phyloP scores from a whole-genome alignment of 176 grass and related monocot genomes.

The Triticum dicoccoides region DNA sequence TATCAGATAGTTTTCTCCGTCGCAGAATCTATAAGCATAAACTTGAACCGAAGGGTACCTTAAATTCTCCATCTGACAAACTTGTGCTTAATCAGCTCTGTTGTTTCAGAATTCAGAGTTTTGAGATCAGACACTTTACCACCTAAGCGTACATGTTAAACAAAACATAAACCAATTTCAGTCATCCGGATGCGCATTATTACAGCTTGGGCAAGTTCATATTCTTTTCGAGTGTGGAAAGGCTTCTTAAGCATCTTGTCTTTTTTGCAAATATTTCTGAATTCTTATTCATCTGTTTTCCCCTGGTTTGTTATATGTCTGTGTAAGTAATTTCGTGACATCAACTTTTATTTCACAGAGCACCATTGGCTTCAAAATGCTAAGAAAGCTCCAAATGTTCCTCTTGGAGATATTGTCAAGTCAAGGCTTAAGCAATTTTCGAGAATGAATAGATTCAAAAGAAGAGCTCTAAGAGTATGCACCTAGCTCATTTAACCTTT shows the following conservation, averaged over 20 bases:
- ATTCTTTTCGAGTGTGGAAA: background rate
- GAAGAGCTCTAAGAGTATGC: conserved; percentile 90
- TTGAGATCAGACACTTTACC: background rate
- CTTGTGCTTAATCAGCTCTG: background rate
- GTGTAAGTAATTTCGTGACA: background rate
- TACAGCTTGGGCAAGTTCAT: background rate
- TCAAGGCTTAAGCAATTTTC: conserved; percentile 99
- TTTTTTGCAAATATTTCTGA: background rate
- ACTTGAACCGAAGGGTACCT: background rate
- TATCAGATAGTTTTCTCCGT: background rate
- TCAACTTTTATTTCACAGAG: conserved; percentile 39
- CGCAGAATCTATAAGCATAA: background rate
- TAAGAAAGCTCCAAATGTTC: conserved; percentile 98
- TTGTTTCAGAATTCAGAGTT: conserved; percentile 2
- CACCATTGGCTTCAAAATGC: conserved; percentile 98
- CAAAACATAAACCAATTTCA: background rate
- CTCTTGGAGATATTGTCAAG: conserved; percentile 99
- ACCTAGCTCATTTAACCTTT: background rate
- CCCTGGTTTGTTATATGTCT: background rate
- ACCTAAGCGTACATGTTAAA: background rate
- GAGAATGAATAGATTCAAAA: conserved; percentile 99
- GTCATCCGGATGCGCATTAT: background rate
- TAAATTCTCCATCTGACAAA: background rate
- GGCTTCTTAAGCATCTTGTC: background rate
- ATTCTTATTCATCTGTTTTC: background rate